phyloP scores from a whole-genome alignment of 352 stramenopile species.

The Phytophthora uliginosa region DNA sequence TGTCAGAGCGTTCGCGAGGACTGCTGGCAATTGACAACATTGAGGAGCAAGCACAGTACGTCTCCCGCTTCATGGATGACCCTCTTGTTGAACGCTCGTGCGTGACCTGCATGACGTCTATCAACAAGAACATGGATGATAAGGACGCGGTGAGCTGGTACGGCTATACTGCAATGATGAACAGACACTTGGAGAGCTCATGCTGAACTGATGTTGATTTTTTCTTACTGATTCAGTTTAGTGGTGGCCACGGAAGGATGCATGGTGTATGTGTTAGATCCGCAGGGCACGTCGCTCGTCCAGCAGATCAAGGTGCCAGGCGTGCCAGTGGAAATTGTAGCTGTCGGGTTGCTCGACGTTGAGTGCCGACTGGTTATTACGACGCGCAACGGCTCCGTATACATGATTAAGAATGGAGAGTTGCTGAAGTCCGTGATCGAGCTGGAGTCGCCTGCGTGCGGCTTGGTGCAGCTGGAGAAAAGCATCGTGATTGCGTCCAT shows the following conservation, averaged over 20 bases:
- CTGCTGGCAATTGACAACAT: conserved; percentile 87
- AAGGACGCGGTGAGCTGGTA: conserved; percentile 82
- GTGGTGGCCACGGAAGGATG: conserved; percentile 88
- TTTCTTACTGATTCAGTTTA: conserved; percentile 51
- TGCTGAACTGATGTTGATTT: conserved; percentile 6
- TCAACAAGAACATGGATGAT: conserved; percentile 93
- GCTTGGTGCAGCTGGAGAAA: conserved; percentile 83
- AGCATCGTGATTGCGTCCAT: conserved; percentile 91
- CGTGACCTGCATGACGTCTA: conserved; percentile 91
- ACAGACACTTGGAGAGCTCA: neutral
- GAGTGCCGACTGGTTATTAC: conserved; percentile 90
- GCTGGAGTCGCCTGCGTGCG: conserved; percentile 82
- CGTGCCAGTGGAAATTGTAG: conserved; percentile 82
- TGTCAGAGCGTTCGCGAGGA: conserved; percentile 77
- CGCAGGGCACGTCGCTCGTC: conserved; percentile 76
- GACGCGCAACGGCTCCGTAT: conserved; percentile 88
- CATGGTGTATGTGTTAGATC: conserved; percentile 84
- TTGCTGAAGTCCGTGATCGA: conserved; percentile 90
- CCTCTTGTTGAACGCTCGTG: conserved; percentile 72
- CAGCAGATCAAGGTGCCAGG: conserved; percentile 78
- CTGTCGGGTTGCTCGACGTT: conserved; percentile 79
- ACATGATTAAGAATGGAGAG: conserved; percentile 94
- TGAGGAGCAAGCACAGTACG: conserved; percentile 85
- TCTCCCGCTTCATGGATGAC: conserved; percentile 85
- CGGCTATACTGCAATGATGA: neutral